These are phyloP conservation scores for Botryotinia calthae DNA, from an alignment of 2,329 filamentous ascomycete species.

Conservation along the genomic window DNA sequence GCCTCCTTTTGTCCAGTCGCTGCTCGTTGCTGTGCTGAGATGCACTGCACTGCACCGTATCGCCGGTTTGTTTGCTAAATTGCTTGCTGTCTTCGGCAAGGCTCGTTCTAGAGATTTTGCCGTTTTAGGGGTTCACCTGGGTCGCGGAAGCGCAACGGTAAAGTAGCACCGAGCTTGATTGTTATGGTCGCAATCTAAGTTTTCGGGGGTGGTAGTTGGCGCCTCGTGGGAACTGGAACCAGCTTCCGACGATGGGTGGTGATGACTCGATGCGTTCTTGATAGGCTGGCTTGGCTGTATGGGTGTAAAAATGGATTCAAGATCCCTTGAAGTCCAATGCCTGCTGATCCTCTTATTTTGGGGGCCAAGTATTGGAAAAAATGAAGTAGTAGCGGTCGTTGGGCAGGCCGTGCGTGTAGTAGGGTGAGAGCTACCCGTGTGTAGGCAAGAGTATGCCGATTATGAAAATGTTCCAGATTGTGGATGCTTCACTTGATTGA, in stretches of 20 bases:
- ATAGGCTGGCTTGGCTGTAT: conserved; percentile 1
- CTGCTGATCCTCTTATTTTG: conserved; percentile 12
- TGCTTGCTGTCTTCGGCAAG: conserved; percentile 9
- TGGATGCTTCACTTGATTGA: background rate
- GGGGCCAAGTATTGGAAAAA: conserved; percentile 2
- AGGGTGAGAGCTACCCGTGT: background rate
- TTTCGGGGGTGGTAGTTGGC: conserved; percentile 17
- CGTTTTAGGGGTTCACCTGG: background rate
- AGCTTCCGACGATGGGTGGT: conserved; percentile 17
- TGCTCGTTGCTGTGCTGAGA: background rate
- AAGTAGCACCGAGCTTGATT: background rate
- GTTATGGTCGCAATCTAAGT: conserved; percentile 12
- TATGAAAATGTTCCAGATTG: background rate
- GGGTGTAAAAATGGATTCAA: background rate
- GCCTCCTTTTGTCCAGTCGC: background rate
- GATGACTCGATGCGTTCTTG: conserved; percentile 16
- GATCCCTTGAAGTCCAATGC: background rate
- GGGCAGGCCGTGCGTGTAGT: conserved; percentile 13
- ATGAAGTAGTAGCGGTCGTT: conserved; percentile 7
- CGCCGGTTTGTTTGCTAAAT: conserved; percentile 9
- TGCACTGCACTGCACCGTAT: background rate
- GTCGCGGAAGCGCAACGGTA: conserved; percentile 13
- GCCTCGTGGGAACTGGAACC: conserved; percentile 16
- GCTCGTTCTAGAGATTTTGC: background rate
- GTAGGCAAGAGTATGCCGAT: background rate